Base-by-base conservation (phyloP, 2,329 filamentous ascomycete genomes). In the Tolypocladium pustulatum region DNA sequence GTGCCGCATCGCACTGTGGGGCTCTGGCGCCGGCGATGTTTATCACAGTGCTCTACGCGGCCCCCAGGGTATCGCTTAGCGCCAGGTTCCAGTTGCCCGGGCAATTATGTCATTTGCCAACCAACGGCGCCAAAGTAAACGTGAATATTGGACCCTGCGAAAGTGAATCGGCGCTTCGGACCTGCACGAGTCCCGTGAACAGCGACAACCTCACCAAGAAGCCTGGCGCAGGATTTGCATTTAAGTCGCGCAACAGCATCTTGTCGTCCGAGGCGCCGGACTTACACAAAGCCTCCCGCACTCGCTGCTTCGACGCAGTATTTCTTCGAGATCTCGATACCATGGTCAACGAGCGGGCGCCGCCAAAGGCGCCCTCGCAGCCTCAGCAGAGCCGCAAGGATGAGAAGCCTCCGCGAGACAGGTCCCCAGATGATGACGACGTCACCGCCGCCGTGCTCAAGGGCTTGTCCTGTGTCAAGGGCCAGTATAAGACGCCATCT, bases 311-410 rank as follows among this genome's bases (percentile, higher is more conserved):
- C 53, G 52, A 27, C 43, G 15, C 27, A 41, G 12, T 25, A 10
- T 13, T 60, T 36, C 63, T 68, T 37, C 54, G 56, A 60, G 59
- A 63, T 36, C 57, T 67, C 22, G 57, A 56, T 63, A 64, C 56
- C 63, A 81, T 80, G 78, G 79, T 74, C 64, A 77, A 73, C 66
- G 80, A 74, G 72, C 77, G 68, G 64, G 78, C 65, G 66, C 78
- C 68, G 60, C 76, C 72, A 61, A 79, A 73, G 75, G 73, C 65
- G 68, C 76, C 71, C 40, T 68, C 66, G 66, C 77, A 66, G 66
- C 72, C 79, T 22, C 68, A 68, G 54, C 67, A 67, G n/a, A 66
- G 66, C 32, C 72, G 68, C 59, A 64, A 68, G 30, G 65, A 68
- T 58, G 68, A 69, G 30, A 63, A 60, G 54, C 37, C 60, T n/a